Evolutionary conservation across 164 flowering plant species (phyloP), one percentile per base, ranked within the genome.

Genomic region (Stephania yunnanensis): DNA sequence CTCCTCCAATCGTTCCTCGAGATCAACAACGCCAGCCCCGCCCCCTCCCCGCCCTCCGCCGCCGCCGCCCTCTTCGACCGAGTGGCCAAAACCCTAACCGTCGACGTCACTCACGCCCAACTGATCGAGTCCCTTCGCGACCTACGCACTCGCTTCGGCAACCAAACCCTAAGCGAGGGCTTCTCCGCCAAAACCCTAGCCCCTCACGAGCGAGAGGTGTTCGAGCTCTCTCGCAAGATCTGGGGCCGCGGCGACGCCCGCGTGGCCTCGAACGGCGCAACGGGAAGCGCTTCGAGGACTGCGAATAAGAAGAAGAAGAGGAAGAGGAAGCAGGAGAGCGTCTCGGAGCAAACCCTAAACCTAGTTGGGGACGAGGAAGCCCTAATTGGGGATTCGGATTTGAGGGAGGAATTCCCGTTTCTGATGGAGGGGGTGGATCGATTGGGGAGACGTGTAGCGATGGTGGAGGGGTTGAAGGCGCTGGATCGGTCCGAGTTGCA

Each of bases 141-240:
- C 17, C 31, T 76, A 12, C 78, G 78, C 11, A 55, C 25, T 15
- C 70, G 71, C 11, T 76, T 70, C 45, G 10, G 58, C 10, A 76
- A 63, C 63, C 78, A 76, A 46, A 19, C 68, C 15, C 8, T 61
- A 10, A 48, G 63, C 12, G 29, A 25, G 25, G 15, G 19, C 5
- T 36, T 36, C 42, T 3, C 8, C 6, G 30, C 64, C 20, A 70
- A 71, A 19, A 76, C 15, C 29, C 46, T 50, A 50, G 6, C 12
- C 55, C 55, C 78, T 29, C 78, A 70, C 44, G 73, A 76, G 10
- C 22, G 45, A 1, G 63, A 70, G 6, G 9, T 70, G 4, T 76
- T 63, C 29, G 63, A 63, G n/a, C 25, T 76, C 30, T 76, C 73
- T 25, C 68, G 71, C 25, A 29, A 71, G 74, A 76, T 76, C 73